Base-by-base conservation (phyloP, 352 stramenopile genomes). In the Pythium rishiriense region DNA sequence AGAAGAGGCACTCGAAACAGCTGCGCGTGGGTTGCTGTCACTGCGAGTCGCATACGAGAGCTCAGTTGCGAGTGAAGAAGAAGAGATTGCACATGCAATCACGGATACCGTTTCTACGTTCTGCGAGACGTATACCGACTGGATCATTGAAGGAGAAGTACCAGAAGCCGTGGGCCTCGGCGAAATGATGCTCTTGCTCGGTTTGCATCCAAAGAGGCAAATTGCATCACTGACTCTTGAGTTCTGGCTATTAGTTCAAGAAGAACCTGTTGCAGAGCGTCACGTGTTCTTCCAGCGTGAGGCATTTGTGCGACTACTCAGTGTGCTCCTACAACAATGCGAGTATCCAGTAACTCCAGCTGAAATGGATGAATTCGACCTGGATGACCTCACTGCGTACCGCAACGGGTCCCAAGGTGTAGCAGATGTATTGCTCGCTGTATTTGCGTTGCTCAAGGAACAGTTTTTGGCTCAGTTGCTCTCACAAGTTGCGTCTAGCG, bases 201-300 rank as follows among this genome's bases (percentile, higher is more conserved):
- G 77, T 24, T 62, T 73, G 12, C 79, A 90, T 19, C 78, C 80
- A 4, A 79, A 76, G n/a, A 78, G 83, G 8, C 80, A 90, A 60
- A 91, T 91, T 31, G 80, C 83, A 25, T 88, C 79, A 14, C 69
- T 91, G 29, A 88, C 83, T 22, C 70, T 91, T 2, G 83, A 91
- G 57, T 91, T 91, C 56, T 91, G 83, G 83, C 56, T 88, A 5
- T 53, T 90, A 1, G 76, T 88, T 41, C 78, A 88, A 43, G 83
- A 90, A n/a, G 77, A 85, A 39, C 77, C 80, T n/a, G 80, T 91
- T 6, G 70, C 68, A 12, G 76, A 78, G 33, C 80, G 83, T 10
- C 59, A 75, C 45, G 45, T 60, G 0, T 91, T 83, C 66, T 90
- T 79, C 65, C 75, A 83, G 62, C 70, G 70, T 19, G 75, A 87